Conservation (phyloP, 2,329 filamentous ascomycete genomes). For the Colletotrichum lindemuthianum region DNA sequence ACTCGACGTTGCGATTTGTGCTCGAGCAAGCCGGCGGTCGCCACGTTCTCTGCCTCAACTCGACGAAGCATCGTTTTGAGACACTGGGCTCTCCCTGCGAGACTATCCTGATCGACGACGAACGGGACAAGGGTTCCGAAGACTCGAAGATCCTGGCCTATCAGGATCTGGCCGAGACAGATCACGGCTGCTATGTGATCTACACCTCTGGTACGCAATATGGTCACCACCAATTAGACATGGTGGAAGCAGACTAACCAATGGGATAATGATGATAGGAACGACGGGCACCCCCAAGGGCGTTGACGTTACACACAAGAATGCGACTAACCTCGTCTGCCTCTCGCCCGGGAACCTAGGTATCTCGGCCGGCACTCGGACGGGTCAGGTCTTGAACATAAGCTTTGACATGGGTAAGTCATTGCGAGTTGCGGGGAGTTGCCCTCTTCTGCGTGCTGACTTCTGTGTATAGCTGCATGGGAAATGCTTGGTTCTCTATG, state of each 20-base stretch:
- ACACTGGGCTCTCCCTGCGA: conserved; percentile 1
- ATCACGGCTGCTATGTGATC: conserved; percentile 58
- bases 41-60: conserved; percentile 57
- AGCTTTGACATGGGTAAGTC: conserved; percentile 70
- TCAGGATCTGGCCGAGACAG: conserved; percentile 45
- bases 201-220: conserved; percentile 59
- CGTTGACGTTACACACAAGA: conserved; percentile 63
- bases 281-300: conserved; percentile 69
- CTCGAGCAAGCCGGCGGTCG: conserved; percentile 55
- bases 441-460: background rate
- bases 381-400: conserved; percentile 66
- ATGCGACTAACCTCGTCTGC: conserved; percentile 30
- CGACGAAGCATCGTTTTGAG: conserved; percentile 21
- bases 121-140: conserved; percentile 7
- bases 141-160: conserved; percentile 15
- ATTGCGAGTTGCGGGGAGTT: background rate
- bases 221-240: background rate
- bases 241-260: background rate
- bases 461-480: conserved; percentile 60
- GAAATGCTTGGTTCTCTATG: conserved; percentile 58
- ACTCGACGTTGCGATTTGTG: conserved; percentile 60
- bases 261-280: background rate
- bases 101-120: conserved; percentile 22
- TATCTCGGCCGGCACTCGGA: conserved; percentile 59
- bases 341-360: conserved; percentile 50